Base-by-base conservation (phyloP, 352 stramenopile species). In the Pythium phragmiticola region DNA sequence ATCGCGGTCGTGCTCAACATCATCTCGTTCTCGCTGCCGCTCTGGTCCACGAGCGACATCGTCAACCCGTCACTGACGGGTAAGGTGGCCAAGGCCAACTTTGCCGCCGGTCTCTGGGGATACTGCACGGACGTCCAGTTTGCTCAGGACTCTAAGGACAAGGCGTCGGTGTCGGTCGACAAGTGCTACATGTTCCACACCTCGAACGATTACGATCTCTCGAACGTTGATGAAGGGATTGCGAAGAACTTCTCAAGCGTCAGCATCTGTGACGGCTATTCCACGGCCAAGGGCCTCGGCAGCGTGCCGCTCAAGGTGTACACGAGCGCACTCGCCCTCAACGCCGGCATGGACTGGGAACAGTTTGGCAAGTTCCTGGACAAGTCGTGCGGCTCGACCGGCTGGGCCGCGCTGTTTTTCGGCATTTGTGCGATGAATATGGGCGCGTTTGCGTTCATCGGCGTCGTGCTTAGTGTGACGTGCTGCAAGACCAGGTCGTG, bases 101-200 rank as follows among this genome's bases (percentile, higher is more conserved):
- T 90, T 50, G 62, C 77, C 3, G 77, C 81, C 0, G 81, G 78
- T 11, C 33, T 90, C 50, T 90, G 81, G 81, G 81, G 81, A 13
- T 90, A 77, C 65, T 83, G 77, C 69, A 87, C 80, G 42, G 76
- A 87, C 61, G 60, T 85, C n/a, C 42, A 85, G 62, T 66, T 88
- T 62, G 60, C 51, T 46, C 14, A 56, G 56, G 48, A 47, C 41
- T 57, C 21, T 9, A 37, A 13, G 30, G 55, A 17, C 34, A 63
- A 86, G 58, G 49, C 60, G 42, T 70, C 57, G 42, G 57, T 73
- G 30, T 62, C 61, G 42, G 88, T 87, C 36, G 77, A 90, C 69
- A 75, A 82, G 62, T 90, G 81, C 67, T 90, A 84, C 66, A 78
- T 88, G 68, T 90, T 88, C 70, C 77, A 90, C 65, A 84, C 81